phyloP scores from a whole-genome alignment of 345 rosid genomes.

The Rhizophora apiculata region DNA sequence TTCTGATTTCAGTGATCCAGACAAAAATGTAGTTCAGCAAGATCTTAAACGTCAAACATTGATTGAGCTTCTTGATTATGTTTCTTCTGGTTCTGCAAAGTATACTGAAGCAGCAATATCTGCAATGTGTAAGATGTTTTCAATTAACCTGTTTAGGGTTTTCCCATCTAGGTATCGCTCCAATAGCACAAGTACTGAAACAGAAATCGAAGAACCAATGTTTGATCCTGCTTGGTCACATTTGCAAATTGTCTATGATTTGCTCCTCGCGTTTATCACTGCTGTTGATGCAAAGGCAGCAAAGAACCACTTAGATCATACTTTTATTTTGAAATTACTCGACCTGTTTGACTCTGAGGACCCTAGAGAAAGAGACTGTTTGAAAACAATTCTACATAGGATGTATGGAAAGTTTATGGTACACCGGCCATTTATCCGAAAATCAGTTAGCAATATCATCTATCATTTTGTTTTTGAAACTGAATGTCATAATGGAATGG shows the following conservation, averaged over 20 bases:
- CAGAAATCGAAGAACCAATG: slow-evolving; percentile 70
- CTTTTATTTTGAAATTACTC: slow-evolving; percentile 53
- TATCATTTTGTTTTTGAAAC: slow-evolving; percentile 71
- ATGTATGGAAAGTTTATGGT: slow-evolving; percentile 74
- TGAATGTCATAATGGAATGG: slow-evolving; percentile 65
- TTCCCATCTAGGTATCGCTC: slow-evolving; percentile 64
- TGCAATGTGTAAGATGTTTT: slow-evolving; percentile 63
- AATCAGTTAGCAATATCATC: slow-evolving; percentile 67
- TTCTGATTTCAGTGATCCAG: slow-evolving; percentile 45
- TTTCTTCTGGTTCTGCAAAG: slow-evolving; percentile 63
- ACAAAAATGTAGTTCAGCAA: slow-evolving; percentile 43
- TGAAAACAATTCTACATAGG: slow-evolving; percentile 70
- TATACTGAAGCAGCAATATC: slow-evolving; percentile 56
- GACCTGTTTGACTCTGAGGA: slow-evolving; percentile 81
- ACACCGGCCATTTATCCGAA: slow-evolving; percentile 60
- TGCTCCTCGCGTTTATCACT: slow-evolving; percentile 54
- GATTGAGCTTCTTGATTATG: slow-evolving; percentile 64
- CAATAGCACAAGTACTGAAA: slow-evolving; percentile 42
- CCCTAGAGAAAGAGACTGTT: slow-evolving; percentile 72
- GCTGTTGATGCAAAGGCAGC: slow-evolving; percentile 66
- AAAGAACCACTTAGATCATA: slow-evolving; percentile 60
- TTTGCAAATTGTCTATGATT: slow-evolving; percentile 67
- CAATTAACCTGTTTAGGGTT: slow-evolving; percentile 57
- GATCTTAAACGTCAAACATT: slow-evolving; percentile 54
- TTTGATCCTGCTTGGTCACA: slow-evolving; percentile 78